These are phyloP conservation scores for Leucoagaricus sp. DNA, from an alignment of 1,284 basidiomycete species.

Conservation along the genomic window DNA sequence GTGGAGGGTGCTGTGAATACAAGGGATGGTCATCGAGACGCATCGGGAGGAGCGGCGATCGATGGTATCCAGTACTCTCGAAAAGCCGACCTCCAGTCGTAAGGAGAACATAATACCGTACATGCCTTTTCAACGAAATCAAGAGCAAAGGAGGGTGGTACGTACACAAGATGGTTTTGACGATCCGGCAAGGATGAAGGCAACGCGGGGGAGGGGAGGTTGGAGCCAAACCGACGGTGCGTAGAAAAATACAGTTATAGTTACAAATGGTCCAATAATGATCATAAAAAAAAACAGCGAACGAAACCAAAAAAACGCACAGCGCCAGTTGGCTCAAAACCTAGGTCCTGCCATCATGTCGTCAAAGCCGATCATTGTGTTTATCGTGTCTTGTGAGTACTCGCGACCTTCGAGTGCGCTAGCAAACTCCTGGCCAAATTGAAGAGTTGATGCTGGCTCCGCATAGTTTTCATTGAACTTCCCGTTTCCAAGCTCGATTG, in stretches of 20 bases:
- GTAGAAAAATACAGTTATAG: constrained; percentile 31
- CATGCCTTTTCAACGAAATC: constrained; percentile 20
- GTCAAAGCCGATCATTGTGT: constrained; percentile 34
- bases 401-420: constrained; percentile 26
- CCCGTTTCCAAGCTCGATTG: constrained; percentile 36
- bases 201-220: constrained; percentile 3
- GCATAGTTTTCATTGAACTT: constrained; percentile 30
- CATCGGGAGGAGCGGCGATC: constrained; percentile 31
- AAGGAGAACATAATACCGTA: constrained; percentile 14
- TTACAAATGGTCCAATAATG: constrained; percentile 24
- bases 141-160: constrained; percentile 24
- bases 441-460: constrained; percentile 21
- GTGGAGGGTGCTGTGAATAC: constrained; percentile 1
- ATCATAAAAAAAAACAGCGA: constrained; percentile 16
- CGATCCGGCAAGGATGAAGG: constrained; percentile 15
- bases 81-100: constrained; percentile 31
- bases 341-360: constrained; percentile 38
- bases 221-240: constrained; percentile 19
- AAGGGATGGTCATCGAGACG: constrained; percentile 37
- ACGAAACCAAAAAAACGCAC: constrained; percentile 25
- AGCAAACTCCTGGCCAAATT: constrained; percentile 30
- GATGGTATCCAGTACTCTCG: constrained; percentile 35
- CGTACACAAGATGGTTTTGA: constrained; percentile 18
- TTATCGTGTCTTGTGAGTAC: constrained; percentile 23
- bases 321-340: constrained; percentile 28